phyloP scores from a whole-genome alignment of 129 eudicot genomes.

The Apium graveolens region DNA sequence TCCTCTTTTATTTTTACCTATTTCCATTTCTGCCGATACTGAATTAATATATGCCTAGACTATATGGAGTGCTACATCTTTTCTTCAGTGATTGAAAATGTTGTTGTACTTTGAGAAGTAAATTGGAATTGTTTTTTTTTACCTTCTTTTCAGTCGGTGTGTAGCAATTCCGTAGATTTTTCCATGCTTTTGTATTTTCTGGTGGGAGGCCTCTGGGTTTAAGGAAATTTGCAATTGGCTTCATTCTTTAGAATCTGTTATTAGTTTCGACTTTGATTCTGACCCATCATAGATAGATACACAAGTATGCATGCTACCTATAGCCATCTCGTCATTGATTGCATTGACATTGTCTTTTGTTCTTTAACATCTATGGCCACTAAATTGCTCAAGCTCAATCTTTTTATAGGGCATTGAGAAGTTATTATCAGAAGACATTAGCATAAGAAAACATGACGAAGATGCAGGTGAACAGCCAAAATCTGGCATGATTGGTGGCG shows the following conservation, averaged over 20 bases:
- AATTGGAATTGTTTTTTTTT: not conserved
- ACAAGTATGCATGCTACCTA: not conserved
- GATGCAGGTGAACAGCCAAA: not conserved
- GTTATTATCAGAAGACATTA: slow-evolving; percentile 5
- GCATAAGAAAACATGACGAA: not conserved
- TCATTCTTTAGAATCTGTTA: not conserved
- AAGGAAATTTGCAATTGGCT: not conserved
- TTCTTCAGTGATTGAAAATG: not conserved
- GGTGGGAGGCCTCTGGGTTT: not conserved
- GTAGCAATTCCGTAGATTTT: not conserved
- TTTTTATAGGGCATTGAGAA: slow-evolving; percentile 12
- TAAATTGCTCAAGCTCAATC: not conserved
- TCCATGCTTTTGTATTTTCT: not conserved
- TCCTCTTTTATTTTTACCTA: not conserved
- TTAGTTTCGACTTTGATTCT: slow-evolving; percentile 1
- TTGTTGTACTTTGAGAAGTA: not conserved
- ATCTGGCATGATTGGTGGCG: not conserved
- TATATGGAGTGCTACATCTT: not conserved
- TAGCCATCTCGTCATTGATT: not conserved
- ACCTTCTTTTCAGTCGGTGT: not conserved
- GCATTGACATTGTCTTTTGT: not conserved
- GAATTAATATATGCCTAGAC: not conserved
- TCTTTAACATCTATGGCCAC: not conserved
- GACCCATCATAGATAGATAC: not conserved
- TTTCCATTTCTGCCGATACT: not conserved